Base-by-base conservation (phyloP, 495 filamentous ascomycete species). In the Trichocladium antarcticum region DNA sequence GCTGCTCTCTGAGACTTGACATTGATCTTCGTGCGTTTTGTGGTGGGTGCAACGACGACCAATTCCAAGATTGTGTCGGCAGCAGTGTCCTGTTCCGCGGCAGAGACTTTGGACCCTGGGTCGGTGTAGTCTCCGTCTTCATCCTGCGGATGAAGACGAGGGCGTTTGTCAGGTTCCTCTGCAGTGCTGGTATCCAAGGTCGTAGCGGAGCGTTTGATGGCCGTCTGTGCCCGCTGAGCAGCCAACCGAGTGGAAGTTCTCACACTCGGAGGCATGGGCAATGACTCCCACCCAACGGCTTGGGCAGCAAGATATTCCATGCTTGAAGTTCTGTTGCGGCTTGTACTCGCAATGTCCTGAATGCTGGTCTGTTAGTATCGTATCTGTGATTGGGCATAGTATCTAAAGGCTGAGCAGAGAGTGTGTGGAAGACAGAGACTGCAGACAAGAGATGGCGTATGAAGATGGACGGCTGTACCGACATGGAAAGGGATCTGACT, bases 161-260 rank as follows among this genome's bases (percentile, higher is more conserved):
- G 12, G 12, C 45, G 50, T 24, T 48, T 53, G 28, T 7, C 21
- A n/a, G 49, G n/a, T n/a, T 29, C 12, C 17, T 46, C 42, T 5
- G 5, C 3, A 27, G 10, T 12, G 21, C 6, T 28, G 3, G 10
- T 11, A 5, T n/a, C 38, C 20, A n/a, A 1, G 10, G 37, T 32
- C 11, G 42, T n/a, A 1, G 20, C 5, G 8, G 9, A 14, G 7
- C 47, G 47, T 39, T 49, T 49, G 11, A 49, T 49, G 1, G 39
- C 38, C 0, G n/a, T 27, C 20, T 42, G 21, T 1, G 47, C 47
- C 3, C 21, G 29, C 17, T 15, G 31, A 10, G 47, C 31, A 27
- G 47, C 47, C 31, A 37, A 16, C 1, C 47, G 38, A 28, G n/a
- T 1, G 10, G 47, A 42, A 17, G 24, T 28, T 20, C 39, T 35